Evolutionary conservation across 352 stramenopile genomes (phyloP).

Genomic region (Phytophthora sojae): DNA sequence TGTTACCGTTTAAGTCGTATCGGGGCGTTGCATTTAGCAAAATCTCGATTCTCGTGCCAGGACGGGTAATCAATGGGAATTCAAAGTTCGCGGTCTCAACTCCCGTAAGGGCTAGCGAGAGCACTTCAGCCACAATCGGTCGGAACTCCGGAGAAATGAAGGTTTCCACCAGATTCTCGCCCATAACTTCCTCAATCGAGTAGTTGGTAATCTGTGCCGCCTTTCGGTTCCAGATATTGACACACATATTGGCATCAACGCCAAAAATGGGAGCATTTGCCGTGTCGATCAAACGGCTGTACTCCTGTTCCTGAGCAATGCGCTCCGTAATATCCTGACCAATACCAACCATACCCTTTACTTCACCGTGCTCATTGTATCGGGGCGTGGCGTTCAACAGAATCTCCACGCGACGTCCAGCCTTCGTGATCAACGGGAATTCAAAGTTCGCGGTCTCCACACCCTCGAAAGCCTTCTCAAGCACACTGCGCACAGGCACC

Average conservation of each 20-base stretch:
- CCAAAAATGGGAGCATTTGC: slow-evolving; percentile 66
- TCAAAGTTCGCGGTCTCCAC: slow-evolving; percentile 55
- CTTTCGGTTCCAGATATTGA: slow-evolving; percentile 92
- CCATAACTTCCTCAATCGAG: slow-evolving; percentile 80
- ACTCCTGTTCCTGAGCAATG: slow-evolving; percentile 49
- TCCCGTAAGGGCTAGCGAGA: slow-evolving; percentile 72
- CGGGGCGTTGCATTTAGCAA: slow-evolving; percentile 64
- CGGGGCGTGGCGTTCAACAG: slow-evolving; percentile 49
- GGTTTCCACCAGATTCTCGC: slow-evolving; percentile 80
- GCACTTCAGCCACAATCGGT: slow-evolving; percentile 68
- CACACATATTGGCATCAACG: slow-evolving; percentile 54
- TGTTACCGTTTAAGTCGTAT: slow-evolving; percentile 61
- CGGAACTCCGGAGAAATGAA: slow-evolving; percentile 85
- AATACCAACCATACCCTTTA: slow-evolving; percentile 49
- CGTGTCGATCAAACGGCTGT: slow-evolving; percentile 51
- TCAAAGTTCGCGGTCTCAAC: slow-evolving; percentile 49
- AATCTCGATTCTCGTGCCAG: slow-evolving; percentile 72
- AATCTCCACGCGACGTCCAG: slow-evolving; percentile 46
- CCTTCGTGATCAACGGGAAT: slow-evolving; percentile 57
- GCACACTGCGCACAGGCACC: slow-evolving; percentile 40
- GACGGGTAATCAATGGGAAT: slow-evolving; percentile 43
- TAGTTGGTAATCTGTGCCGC: slow-evolving; percentile 90
- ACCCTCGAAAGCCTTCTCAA: slow-evolving; percentile 50
- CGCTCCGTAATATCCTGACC: slow-evolving; percentile 52
- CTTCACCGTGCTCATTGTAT: slow-evolving; percentile 42